Base-by-base conservation (phyloP, 352 stramenopile species). In the Phytophthora meadii region DNA sequence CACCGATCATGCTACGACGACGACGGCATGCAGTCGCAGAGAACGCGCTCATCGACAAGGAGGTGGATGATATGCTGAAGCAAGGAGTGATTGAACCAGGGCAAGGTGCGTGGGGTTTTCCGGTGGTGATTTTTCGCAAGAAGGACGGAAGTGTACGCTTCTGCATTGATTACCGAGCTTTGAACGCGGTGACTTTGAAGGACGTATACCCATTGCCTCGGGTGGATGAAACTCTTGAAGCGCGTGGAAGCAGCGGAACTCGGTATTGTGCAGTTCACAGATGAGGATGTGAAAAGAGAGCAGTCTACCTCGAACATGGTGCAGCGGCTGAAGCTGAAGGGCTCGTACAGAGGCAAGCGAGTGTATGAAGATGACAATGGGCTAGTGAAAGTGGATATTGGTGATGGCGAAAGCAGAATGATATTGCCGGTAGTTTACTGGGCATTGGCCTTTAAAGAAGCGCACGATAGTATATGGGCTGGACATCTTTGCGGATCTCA, bases 101-200 rank as follows among this genome's bases (percentile, higher is more conserved):
- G 8, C 51, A 30, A 22, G 61, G 55, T 1, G 47, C 61, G 2
- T 76, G 62, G 68, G 57, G 62, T 12, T 69, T 71, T 30, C 68
- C 61, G 0, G 68, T 76, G 17, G 44, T 62, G 19, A 39, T 76
- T 0, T 57, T 69, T 0, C 34, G 1, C 3, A 51, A 51, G 25
- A 51, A 51, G 17, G 45, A 51, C 12, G 45, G 25, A 8, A 51
- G 45, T 39, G 68, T 72, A 0, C 40, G 61, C 0, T 76, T 76
- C 30, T 72, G 68, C 30, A 58, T 76, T 11, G 68, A 76, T 41
- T 71, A 68, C 24, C 17, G 49, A 11, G 46, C 61, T 1, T 25
- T 68, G 11, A 76, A 76, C 41, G 19, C 37, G 10, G 36, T 57
- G 8, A 57, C 50, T 2, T 5, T 27, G 0, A 64, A 66, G 32